Conservation (phyloP, 257 asterid genomes). For the Haberlea rhodopensis region DNA sequence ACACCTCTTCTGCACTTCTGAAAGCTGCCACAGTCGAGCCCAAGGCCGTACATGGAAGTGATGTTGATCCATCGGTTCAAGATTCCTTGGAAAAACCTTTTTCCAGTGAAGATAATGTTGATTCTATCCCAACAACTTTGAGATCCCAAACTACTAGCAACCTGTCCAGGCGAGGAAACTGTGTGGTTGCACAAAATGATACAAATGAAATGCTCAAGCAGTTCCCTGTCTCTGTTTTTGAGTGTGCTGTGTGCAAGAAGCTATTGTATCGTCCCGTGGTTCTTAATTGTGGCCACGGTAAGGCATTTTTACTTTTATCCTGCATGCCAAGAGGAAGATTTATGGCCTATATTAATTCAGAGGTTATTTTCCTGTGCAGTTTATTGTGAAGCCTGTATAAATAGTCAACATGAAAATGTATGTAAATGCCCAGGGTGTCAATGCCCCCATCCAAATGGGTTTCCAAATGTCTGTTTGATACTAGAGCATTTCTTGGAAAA, state of each 20-base stretch:
- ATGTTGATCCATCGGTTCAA: slow-evolving; percentile 18
- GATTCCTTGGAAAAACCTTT: slow-evolving; percentile 19
- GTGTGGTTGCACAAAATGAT: slow-evolving; percentile 19
- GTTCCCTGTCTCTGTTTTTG: slow-evolving; percentile 38
- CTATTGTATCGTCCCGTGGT: slow-evolving; percentile 58
- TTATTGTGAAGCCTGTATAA: slow-evolving; percentile 60
- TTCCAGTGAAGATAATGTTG: slow-evolving; percentile 19
- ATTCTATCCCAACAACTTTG: slow-evolving; percentile 15
- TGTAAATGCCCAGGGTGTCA: slow-evolving; percentile 59
- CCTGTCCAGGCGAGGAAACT: slow-evolving; percentile 18
- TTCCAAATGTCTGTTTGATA: slow-evolving; percentile 58
- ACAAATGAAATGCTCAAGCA: slow-evolving; percentile 26
- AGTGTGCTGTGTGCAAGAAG: slow-evolving; percentile 56
- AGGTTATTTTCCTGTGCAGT: slow-evolving; percentile 45
- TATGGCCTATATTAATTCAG: slow-evolving; percentile 9
- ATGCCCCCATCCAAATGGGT: slow-evolving; percentile 58
- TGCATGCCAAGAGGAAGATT: slow-evolving; percentile 11
- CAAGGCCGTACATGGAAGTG: slow-evolving; percentile 17
- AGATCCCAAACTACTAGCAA: slow-evolving; percentile 25
- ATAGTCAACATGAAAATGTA: slow-evolving; percentile 32
- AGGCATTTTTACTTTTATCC: slow-evolving; percentile 10
- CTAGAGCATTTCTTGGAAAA: slow-evolving; percentile 63
- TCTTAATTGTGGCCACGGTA: slow-evolving; percentile 83
- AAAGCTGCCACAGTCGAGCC: slow-evolving; percentile 8
- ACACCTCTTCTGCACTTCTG: slow-evolving; percentile 23